phyloP scores from a whole-genome alignment of 805 yeast genomes.

The Crinitomyces ghanaensis region DNA sequence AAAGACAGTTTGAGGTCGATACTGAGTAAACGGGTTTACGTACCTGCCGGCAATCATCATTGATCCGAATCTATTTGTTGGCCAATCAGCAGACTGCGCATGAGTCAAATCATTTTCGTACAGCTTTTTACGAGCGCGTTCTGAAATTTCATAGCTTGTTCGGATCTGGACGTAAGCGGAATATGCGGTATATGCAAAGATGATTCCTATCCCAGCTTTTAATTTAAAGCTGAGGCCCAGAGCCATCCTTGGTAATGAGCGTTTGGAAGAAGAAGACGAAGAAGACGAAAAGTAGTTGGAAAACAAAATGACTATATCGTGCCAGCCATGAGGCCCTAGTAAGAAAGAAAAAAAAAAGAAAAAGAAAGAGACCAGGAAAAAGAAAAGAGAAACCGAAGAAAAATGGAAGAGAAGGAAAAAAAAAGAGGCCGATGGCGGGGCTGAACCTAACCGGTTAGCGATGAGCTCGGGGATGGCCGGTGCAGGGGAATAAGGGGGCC shows the following conservation, averaged over 20 bases:
- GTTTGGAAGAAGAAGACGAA: too few species aligned
- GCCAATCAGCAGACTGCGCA: constrained; percentile 12
- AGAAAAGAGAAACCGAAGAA: too few species aligned
- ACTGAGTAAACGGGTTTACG: constrained; percentile 86
- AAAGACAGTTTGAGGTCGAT: constrained; percentile 77
- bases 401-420: too few species aligned
- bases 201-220: constrained; percentile 15
- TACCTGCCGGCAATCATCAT: constrained; percentile 61
- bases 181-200: constrained; percentile 46
- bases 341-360: constrained; percentile 1
- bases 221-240: constrained; percentile 2
- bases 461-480: too few species aligned
- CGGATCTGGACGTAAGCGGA: constrained; percentile 48
- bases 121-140: constrained; percentile 28
- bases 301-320: neutral
- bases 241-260: neutral
- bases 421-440: too few species aligned
- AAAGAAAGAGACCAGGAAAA: neutral
- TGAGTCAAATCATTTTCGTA: constrained; percentile 13
- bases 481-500: too few species aligned
- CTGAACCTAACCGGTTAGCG: too few species aligned
- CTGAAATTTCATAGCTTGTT: constrained; percentile 43
- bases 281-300: neutral
- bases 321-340: neutral
- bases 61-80: constrained; percentile 30